Evolutionary conservation across 768 basidiomycete species (phyloP).

Genomic region (Lentinus brumalis): DNA sequence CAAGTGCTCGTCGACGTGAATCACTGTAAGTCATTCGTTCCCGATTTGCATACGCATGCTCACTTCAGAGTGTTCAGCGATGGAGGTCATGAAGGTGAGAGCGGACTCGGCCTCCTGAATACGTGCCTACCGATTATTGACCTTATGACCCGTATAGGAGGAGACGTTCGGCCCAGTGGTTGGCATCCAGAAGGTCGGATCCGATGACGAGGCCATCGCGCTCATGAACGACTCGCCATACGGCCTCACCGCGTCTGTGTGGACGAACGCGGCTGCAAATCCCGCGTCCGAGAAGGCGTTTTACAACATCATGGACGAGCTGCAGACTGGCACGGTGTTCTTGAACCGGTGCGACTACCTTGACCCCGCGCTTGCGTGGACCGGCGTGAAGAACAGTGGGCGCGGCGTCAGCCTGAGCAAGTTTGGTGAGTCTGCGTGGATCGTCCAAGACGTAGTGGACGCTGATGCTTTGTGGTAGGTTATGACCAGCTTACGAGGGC

Average conservation of each 20-base stretch:
- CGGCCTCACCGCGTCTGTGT: conserved; percentile 92
- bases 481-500: conserved; percentile 84
- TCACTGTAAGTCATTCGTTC: conserved; percentile 61
- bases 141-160: conserved; percentile 44
- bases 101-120: neutral
- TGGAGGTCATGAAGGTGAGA: conserved; percentile 89
- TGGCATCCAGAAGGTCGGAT: conserved; percentile 88
- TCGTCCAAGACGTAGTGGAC: neutral
- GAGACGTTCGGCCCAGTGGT: conserved; percentile 94
- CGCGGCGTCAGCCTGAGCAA: conserved; percentile 88
- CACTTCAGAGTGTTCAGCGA: conserved; percentile 47
- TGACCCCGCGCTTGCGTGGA: conserved; percentile 94
- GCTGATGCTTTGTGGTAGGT: conserved; percentile 43
- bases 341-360: conserved; percentile 90
- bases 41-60: neutral
- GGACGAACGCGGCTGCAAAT: conserved; percentile 75
- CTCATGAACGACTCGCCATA: conserved; percentile 98
- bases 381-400: conserved; percentile 91
- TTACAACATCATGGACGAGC: conserved; percentile 60
- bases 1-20: conserved; percentile 89
- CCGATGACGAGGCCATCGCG: conserved; percentile 83
- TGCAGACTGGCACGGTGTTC: conserved; percentile 93
- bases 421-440: conserved; percentile 67
- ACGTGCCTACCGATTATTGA: too few species aligned
- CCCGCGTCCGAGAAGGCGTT: conserved; percentile 70